Base-by-base conservation (phyloP, 2,329 filamentous ascomycete species). In the Verticillium dahliae region DNA sequence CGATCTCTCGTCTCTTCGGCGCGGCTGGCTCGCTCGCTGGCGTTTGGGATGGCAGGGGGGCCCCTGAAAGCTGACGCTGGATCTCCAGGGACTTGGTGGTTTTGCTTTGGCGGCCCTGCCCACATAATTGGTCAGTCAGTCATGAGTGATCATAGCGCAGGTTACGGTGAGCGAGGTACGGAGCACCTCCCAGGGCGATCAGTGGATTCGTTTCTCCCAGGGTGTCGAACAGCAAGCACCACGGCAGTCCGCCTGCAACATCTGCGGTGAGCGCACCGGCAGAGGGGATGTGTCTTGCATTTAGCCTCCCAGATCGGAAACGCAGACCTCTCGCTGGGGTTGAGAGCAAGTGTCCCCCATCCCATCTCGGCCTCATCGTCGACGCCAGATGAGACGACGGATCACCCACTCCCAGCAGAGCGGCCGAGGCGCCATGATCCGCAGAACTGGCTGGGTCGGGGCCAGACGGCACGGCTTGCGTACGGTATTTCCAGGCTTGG, bases 391-490 rank as follows among this genome's bases (percentile, higher is more conserved):
- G 57, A 61, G 56, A 56, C 60, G 60, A 56, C 39, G 56, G 33
- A 60, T 57, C 58, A 27, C 62, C 62, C 61, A 56, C 62, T 63
- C 62, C 61, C 62, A 63, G 61, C 61, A 61, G 61, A 56, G 35
- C 60, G 52, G 59, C 60, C 22, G 60, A 59, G 22, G 59, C 58
- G 63, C 61, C 58, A 65, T 60, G 63, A 63, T 65, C 60, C 57
- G 62, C 63, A 50, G 45, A 22, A 57, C 15, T 50, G 59, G 60
- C 59, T 34, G 55, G 14, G 27, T 13, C 61, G 58, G 58, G 55
- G 62, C 62, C 62, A 65, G 59, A 35, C 60, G 62, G 59, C 63
- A 63, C 62, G 60, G 61, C 62, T 65, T 59, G 56, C 54, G 60
- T 38, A 38, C 54, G 58, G 60, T 56, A 59, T 52, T 60, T 60